Evolutionary conservation across 129 eudicot genomes (phyloP).

Genomic region (Pseudognaphalium luteoalbum): DNA sequence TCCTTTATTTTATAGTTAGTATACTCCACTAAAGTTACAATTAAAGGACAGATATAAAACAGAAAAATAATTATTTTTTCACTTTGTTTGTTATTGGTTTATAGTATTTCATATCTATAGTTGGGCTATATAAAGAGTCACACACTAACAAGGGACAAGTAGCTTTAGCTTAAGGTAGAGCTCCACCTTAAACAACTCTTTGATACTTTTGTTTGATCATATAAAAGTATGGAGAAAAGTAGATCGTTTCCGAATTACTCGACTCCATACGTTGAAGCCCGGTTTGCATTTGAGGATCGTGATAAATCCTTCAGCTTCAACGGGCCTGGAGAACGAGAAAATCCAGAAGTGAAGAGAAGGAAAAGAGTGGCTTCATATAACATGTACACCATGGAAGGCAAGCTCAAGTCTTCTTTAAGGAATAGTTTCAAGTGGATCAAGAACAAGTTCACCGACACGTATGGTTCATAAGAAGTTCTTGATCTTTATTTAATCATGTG

Average conservation of each 20-base stretch:
- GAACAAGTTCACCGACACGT: conserved; percentile 62
- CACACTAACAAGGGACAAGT: conserved; percentile 13
- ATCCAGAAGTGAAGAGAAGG: conserved; percentile 88
- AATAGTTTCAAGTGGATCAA: conserved; percentile 98
- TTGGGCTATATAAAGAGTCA: conserved; percentile 27
- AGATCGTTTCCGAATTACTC: conserved; percentile 71
- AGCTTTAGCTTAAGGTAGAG: conserved; percentile 17
- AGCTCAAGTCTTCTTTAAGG: conserved; percentile 74
- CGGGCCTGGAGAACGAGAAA: conserved; percentile 63
- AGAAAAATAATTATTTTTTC: neutral
- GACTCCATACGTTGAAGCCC: conserved; percentile 59
- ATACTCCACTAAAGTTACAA: neutral
- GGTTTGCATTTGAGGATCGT: conserved; percentile 71
- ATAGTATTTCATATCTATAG: conserved; percentile 8
- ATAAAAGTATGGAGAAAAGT: conserved; percentile 61
- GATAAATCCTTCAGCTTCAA: conserved; percentile 82
- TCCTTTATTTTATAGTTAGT: no score
- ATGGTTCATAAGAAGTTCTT: conserved; percentile 37
- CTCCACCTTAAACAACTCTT: neutral
- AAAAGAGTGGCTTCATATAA: conserved; percentile 89
- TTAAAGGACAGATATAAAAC: neutral
- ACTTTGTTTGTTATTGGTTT: neutral
- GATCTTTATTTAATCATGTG: neutral
- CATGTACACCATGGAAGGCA: conserved; percentile 88
- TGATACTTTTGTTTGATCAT: conserved; percentile 18